Percentiles rank a stretch among this genome's conserved stretches.
These are phyloP conservation scores for Fusarium sp. DNA, from an alignment of 2,329 filamentous ascomycete genomes.

Conservation along the genomic window DNA sequence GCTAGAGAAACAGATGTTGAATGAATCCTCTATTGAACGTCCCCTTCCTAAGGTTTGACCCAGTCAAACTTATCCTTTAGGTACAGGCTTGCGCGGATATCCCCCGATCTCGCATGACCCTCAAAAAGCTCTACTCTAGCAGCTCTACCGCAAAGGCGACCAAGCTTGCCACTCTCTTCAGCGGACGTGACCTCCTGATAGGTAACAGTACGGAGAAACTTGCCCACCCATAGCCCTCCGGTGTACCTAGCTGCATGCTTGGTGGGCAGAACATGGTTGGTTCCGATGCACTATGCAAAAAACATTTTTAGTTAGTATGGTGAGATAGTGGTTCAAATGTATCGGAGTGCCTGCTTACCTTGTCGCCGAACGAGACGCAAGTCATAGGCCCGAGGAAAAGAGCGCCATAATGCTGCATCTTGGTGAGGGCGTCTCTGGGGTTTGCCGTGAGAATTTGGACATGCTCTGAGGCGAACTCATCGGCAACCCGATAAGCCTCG, in stretches of 20 bases:
- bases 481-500: slow-evolving; percentile 23
- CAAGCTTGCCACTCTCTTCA: slow-evolving; percentile 13
- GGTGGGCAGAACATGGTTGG: not conserved
- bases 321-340: not conserved
- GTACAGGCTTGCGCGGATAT: slow-evolving; percentile 3
- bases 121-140: slow-evolving; percentile 24
- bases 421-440: slow-evolving; percentile 14
- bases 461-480: slow-evolving; percentile 21
- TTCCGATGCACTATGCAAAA: slow-evolving; percentile 22
- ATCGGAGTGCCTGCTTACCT: slow-evolving; percentile 1
- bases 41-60: not conserved
- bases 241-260: not conserved
- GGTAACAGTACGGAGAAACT: slow-evolving; percentile 25
- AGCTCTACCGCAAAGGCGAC: slow-evolving; percentile 18
- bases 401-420: slow-evolving; percentile 28
- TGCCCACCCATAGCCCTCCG: slow-evolving; percentile 1
- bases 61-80: not conserved
- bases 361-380: slow-evolving; percentile 28
- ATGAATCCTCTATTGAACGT: too few relatives aligned
- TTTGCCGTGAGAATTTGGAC: slow-evolving; percentile 23
- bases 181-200: slow-evolving; percentile 22
- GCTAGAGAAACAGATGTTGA: not conserved
- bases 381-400: slow-evolving; percentile 20
- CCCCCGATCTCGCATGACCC: slow-evolving; percentile 29
- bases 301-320: not conserved